Evolutionary conservation across 73 alveolate genomes (phyloP).

Genomic region (Paramecium tetraurelia): DNA sequence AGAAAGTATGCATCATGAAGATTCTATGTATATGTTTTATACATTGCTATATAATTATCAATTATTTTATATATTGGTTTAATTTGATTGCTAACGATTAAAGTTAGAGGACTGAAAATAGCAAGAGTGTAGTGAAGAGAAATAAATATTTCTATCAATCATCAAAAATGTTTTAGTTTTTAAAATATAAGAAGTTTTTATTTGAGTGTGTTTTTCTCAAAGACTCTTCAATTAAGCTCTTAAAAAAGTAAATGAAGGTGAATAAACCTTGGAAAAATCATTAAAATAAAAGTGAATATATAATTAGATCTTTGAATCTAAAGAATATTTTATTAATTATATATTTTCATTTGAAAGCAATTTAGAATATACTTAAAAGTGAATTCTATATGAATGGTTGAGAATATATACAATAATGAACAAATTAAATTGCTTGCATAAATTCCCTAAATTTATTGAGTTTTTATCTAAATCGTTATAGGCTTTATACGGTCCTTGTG

Average conservation of each 20-base stretch:
- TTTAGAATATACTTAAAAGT: background rate
- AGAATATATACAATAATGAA: background rate
- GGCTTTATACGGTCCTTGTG: background rate
- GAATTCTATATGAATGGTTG: background rate
- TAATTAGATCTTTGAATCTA: too few species aligned
- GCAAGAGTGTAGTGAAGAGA: background rate
- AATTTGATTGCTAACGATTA: background rate
- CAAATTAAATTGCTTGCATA: too few species aligned
- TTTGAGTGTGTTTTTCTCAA: background rate
- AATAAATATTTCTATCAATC: background rate
- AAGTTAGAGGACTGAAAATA: background rate
- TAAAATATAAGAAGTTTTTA: background rate
- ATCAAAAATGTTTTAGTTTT: background rate
- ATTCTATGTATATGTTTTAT: background rate
- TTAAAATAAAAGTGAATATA: too few species aligned
- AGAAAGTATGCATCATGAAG: conserved; percentile 72
- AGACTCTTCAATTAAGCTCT: too few species aligned
- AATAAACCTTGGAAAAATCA: too few species aligned
- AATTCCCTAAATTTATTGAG: background rate
- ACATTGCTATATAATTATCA: background rate
- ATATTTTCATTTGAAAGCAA: too few species aligned
- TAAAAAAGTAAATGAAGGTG: too few species aligned
- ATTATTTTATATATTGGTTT: background rate
- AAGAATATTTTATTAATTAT: background rate
- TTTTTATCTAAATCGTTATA: too few species aligned